Evolutionary conservation across 2,329 filamentous ascomycete genomes (phyloP).

Genomic region (Bipolaris zeicola): DNA sequence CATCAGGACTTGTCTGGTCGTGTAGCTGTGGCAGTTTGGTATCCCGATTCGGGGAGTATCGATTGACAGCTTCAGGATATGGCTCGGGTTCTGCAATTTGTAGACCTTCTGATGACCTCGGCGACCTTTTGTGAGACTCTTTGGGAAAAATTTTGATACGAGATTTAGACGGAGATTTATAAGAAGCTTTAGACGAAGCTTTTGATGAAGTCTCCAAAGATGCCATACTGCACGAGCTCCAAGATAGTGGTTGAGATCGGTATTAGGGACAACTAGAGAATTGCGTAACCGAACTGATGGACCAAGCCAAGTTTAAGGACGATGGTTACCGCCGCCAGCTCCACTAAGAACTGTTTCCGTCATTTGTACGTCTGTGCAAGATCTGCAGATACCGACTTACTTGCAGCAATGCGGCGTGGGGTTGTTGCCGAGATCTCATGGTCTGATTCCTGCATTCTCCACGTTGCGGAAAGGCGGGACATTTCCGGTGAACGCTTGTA

Average conservation of each 20-base stretch:
- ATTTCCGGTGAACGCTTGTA: background rate
- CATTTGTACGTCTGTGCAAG: background rate
- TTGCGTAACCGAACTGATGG: background rate
- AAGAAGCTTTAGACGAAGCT: background rate
- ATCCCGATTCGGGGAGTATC: conserved; percentile 2
- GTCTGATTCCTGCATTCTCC: background rate
- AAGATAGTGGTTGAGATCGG: background rate
- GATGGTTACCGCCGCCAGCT: background rate
- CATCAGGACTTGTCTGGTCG: background rate
- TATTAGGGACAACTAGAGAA: background rate
- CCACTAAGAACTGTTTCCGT: background rate
- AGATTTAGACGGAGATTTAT: background rate
- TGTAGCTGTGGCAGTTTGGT: conserved; percentile 9
- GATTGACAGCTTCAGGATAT: conserved; percentile 5
- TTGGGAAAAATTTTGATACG: background rate
- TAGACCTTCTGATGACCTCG: conserved; percentile 3
- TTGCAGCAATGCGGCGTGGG: conserved; percentile 2
- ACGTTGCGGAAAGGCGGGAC: background rate
- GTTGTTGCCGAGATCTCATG: conserved; percentile 2
- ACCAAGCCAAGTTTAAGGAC: conserved; percentile 3
- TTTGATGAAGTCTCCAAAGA: background rate
- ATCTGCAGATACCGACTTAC: background rate
- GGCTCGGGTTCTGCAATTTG: conserved; percentile 11
- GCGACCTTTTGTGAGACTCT: background rate
- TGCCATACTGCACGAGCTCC: background rate